Evolutionary conservation across 768 basidiomycete species (phyloP), one percentile per base, ranked within the genome.

Genomic region (Paxillus ammoniavirescens): DNA sequence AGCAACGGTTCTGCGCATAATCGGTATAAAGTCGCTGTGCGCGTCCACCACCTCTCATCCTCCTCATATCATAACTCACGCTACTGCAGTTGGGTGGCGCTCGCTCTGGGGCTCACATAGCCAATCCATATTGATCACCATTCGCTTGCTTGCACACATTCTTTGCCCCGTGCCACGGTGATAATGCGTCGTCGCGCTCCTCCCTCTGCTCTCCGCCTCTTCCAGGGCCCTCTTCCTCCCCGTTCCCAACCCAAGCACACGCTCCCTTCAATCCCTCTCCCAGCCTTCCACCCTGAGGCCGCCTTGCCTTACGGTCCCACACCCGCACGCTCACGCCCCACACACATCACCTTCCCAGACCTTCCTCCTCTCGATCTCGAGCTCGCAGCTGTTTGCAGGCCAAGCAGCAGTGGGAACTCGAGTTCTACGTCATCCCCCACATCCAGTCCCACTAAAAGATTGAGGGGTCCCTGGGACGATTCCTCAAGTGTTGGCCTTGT

Each of bases 121-220:
- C 5, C 38, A 40, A 38, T 14, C 3, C 8, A 17, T 40, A 18
- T 40, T n/a, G 7, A 13, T 26, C 23, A 4, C 14, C 17, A 21
- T 12, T 43, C 18, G 18, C 23, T 4, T 12, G 13, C 42, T 43
- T 21, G 42, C 26, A 14, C 23, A 43, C 26, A 43, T 21, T 43
- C 23, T 15, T 43, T 43, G 2, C 42, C 15, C 21, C 17, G 18
- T 14, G 28, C 7, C 9, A 35, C 30, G 13, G 3, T 42, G 44
- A 57, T 54, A 40, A 89, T 89, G 86, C 77, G 80, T 49, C 84
- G 87, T 61, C 84, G 89, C 30, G 73, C 80, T 30, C 83, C 89
- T 1, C 89, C 89, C 5, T 77, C 82, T 42, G 76, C 86, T 28
- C 81, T 91, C 55, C 80, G 75, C 45, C 79, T 90, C 52, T 69